Conservation (phyloP, 495 filamentous ascomycete genomes). For the Cairneyella variabilis region DNA sequence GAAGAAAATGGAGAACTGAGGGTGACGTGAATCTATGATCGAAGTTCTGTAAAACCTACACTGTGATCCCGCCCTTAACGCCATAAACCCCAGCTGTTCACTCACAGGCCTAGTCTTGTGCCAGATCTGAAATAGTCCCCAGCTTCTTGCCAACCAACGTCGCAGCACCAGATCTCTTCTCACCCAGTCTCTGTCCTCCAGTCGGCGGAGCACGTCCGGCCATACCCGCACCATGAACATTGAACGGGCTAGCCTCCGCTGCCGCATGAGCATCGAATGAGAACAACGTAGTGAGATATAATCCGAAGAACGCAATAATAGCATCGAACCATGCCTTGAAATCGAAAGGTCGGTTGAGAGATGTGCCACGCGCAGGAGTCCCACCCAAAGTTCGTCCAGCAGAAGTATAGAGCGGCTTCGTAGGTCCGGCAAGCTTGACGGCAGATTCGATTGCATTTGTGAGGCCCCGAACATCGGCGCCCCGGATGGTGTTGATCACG, state of each 20-base stretch:
- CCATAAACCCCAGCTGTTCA: too few species aligned
- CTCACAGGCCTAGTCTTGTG: slow-evolving; percentile 21
- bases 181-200: slow-evolving; percentile 7
- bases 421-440: slow-evolving; percentile 47
- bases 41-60: too few species aligned
- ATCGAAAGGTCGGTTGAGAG: slow-evolving; percentile 29
- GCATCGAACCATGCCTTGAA: slow-evolving; percentile 42
- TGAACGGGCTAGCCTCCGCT: slow-evolving; percentile 61
- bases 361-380: slow-evolving; percentile 26
- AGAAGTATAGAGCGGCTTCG: slow-evolving; percentile 32
- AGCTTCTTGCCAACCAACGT: slow-evolving; percentile 25
- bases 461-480: slow-evolving; percentile 72
- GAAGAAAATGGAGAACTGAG: too few species aligned
- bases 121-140: slow-evolving; percentile 27
- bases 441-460: slow-evolving; percentile 74
- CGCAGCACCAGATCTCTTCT: slow-evolving; percentile 21
- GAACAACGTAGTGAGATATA: slow-evolving; percentile 53
- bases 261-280: slow-evolving; percentile 58
- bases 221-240: slow-evolving; percentile 42
- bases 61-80: too few species aligned
- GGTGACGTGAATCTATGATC: too few species aligned
- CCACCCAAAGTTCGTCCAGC: slow-evolving; percentile 41
- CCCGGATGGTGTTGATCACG: slow-evolving; percentile 67
- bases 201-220: slow-evolving; percentile 20
- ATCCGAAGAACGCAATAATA: slow-evolving; percentile 51